Evolutionary conservation across 2,329 filamentous ascomycete genomes (phyloP), one percentile per base, ranked within the genome.

Genomic region (Cytospora piceicola): DNA sequence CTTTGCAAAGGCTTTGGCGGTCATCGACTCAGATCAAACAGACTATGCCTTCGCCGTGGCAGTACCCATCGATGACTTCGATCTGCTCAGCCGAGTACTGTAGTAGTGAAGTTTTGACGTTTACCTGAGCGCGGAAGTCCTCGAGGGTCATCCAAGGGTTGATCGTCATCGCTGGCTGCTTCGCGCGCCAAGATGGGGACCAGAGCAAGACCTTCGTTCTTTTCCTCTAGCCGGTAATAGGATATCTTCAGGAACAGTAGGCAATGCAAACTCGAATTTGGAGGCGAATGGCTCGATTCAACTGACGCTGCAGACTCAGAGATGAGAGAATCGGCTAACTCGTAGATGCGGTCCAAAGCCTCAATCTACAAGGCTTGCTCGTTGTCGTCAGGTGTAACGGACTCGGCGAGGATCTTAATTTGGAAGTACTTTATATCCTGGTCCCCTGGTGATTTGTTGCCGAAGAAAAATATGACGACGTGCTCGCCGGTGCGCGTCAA

Each of bases 1-100:
- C 61, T 53, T 58, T 63, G 53, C 61, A 63, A 12, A 63, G 30
- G 17, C 52, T 49, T 29, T 63, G 42, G 32, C 24, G n/a, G 51
- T 32, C 51, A 55, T 54, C 24, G 7, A 63, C 42, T 36, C n/a
- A 11, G 9, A 29, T 54, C 3, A 58, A 17, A 36, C 61, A 58
- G 24, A 63, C 61, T 3, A 14, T 58, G 11, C 54, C 61, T 27
- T n/a, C 30, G 11, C 55, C 61, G 12, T 14, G 11, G 7, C 22
- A 39, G 6, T 39, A 20, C 36, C 53, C 42, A 32, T 53, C 17
- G 20, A 63, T 29, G 12, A 63, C 61, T 34, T 63, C 17, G 12
- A 58, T 34, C 8, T 57, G 54, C 2, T 63, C 15, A 30, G 61
- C 22, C 24, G n/a, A 51, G 22, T 58, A 63, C 20, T n/a, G 55